Percentiles rank a stretch among this genome's conserved stretches.
Conservation (phyloP, 495 filamentous ascomycete genomes). For the Penicillium cataractarum region DNA sequence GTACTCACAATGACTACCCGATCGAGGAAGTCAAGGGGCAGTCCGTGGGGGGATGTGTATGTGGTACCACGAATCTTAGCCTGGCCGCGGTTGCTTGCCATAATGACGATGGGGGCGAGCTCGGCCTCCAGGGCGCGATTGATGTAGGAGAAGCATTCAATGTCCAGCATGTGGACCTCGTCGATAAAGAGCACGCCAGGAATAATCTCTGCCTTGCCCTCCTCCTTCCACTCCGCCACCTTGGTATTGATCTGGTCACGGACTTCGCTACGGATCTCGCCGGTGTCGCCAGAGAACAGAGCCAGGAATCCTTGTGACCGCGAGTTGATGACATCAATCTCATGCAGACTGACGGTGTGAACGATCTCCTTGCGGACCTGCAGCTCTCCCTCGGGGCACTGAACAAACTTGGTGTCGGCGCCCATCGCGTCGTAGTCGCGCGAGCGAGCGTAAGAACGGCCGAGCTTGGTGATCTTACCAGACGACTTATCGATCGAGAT, state of each 20-base stretch:
- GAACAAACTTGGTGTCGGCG: conserved; percentile 95
- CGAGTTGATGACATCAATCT: conserved; percentile 99
- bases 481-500: conserved; percentile 98
- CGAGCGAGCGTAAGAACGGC: conserved; percentile 87
- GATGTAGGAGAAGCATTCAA: conserved; percentile 98
- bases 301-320: conserved; percentile 95
- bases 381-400: conserved; percentile 97
- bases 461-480: conserved; percentile 95
- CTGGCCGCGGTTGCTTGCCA: conserved; percentile 97
- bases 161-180: conserved; percentile 99
- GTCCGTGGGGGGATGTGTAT: conserved; percentile 86
- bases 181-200: conserved; percentile 98
- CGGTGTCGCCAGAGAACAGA: conserved; percentile 96
- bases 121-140: conserved; percentile 95
- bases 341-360: conserved; percentile 94
- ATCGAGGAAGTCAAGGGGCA: conserved; percentile 95
- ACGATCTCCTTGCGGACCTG: conserved; percentile 97
- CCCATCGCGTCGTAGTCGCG: conserved; percentile 99
- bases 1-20: conserved; percentile 97
- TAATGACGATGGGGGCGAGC: conserved; percentile 95
- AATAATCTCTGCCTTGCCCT: conserved; percentile 97
- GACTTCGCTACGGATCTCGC: conserved; percentile 96
- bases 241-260: conserved; percentile 99
- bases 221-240: conserved; percentile 97
- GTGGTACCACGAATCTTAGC: conserved; percentile 92